Percentiles rank a stretch among this genome's conserved stretches.
Evolutionary conservation across 495 filamentous ascomycete genomes (phyloP).

Genomic region (Glutinoglossum americanum): DNA sequence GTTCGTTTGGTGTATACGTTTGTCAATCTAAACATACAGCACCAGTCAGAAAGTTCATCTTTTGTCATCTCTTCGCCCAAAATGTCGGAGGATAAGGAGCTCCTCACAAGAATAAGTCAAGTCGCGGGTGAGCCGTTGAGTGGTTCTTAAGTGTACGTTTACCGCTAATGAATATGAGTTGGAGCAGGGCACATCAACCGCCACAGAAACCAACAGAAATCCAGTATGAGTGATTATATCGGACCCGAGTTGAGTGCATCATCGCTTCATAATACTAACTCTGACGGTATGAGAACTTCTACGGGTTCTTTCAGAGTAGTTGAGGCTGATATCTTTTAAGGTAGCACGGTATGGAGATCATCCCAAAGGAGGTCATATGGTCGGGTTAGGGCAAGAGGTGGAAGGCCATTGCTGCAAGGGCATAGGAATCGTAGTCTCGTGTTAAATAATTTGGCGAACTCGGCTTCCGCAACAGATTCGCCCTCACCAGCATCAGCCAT

Average conservation of each 20-base stretch:
- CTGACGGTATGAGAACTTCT: background rate
- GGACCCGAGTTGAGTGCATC: background rate
- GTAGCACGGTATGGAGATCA: background rate
- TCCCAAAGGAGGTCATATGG: conserved; percentile 3
- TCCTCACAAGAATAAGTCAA: conserved; percentile 53
- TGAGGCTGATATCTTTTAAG: background rate
- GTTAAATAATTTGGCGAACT: conserved; percentile 32
- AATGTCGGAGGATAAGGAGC: conserved; percentile 56
- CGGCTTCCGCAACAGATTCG: background rate
- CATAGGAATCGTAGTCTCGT: conserved; percentile 56
- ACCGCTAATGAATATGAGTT: background rate
- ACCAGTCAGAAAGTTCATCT: background rate
- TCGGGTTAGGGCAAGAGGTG: conserved; percentile 3
- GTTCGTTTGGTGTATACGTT: too few species aligned
- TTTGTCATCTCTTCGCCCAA: background rate
- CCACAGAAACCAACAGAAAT: conserved; percentile 40
- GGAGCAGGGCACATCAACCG: conserved; percentile 58
- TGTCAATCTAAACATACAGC: too few species aligned
- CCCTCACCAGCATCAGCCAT: background rate
- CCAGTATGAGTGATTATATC: background rate
- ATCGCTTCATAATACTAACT: background rate
- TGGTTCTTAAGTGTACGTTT: background rate
- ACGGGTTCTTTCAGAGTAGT: background rate
- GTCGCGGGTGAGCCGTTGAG: conserved; percentile 35
- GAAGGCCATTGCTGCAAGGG: conserved; percentile 5